These are phyloP conservation scores for Metschnikowia drakensbergensis DNA, from an alignment of 805 yeast species.

Conservation along the genomic window DNA sequence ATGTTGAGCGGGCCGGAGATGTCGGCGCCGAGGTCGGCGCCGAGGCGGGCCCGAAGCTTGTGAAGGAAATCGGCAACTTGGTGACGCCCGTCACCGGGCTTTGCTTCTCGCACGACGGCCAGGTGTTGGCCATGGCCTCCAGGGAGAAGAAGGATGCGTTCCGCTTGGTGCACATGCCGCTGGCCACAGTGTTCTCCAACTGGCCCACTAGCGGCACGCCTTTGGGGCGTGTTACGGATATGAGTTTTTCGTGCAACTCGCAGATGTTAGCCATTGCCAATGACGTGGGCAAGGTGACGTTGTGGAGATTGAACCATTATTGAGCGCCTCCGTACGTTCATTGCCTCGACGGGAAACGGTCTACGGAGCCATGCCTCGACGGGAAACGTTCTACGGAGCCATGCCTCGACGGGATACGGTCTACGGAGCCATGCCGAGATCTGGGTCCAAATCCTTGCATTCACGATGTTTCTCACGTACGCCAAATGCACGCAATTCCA, in stretches of 20 bases:
- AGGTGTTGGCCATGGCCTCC: conserved; percentile 79
- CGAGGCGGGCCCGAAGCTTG: conserved; percentile 53
- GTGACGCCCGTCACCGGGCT: conserved; percentile 76
- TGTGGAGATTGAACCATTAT: conserved; percentile 87
- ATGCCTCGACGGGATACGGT: no score
- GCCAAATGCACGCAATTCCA: no score
- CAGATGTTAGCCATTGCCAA: conserved; percentile 88
- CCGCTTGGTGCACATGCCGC: conserved; percentile 81
- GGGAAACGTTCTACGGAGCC: not conserved
- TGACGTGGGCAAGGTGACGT: conserved; percentile 82
- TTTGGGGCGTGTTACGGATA: conserved; percentile 84
- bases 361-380: not conserved
- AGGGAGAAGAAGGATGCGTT: conserved; percentile 83
- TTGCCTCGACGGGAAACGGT: not conserved
- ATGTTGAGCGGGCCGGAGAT: no score
- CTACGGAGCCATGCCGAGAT: no score
- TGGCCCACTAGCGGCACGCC: conserved; percentile 99
- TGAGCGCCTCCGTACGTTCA: conserved; percentile 27
- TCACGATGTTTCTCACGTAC: no score
- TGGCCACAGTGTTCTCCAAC: conserved; percentile 80
- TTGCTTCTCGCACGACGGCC: conserved; percentile 82
- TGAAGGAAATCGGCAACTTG: conserved; percentile 68
- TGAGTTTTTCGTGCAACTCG: conserved; percentile 72
- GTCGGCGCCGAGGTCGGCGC: no score
- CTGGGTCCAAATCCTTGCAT: no score